phyloP scores from a whole-genome alignment of 129 eudicot genomes.

The Chrysanthemum seticuspe region DNA sequence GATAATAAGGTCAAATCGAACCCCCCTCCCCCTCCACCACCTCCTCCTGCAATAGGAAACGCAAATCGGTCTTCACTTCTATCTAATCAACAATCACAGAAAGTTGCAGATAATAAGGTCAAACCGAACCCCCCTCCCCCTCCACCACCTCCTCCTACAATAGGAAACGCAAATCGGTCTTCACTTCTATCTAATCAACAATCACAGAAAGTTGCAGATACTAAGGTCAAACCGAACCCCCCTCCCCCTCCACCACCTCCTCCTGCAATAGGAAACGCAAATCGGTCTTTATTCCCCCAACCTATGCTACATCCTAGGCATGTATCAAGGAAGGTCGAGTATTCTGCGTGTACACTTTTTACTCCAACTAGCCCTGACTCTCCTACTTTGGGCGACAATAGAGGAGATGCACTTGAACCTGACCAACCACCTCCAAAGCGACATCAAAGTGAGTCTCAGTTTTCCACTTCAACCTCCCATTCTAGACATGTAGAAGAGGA shows the following conservation, averaged over 20 bases:
- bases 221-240: slow-evolving; percentile 9
- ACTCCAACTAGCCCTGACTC: slow-evolving; percentile 29
- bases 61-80: slow-evolving; percentile 16
- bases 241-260: neutral
- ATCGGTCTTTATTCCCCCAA: slow-evolving; percentile 8
- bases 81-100: slow-evolving; percentile 25
- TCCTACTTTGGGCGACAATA: slow-evolving; percentile 32
- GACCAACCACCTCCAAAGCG: slow-evolving; percentile 25
- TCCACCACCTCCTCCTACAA: neutral
- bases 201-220: slow-evolving; percentile 30
- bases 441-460: slow-evolving; percentile 16
- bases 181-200: slow-evolving; percentile 22
- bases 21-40: neutral
- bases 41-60: neutral
- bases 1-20: slow-evolving; percentile 15
- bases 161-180: too few species aligned
- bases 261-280: neutral
- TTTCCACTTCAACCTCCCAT: slow-evolving; percentile 26
- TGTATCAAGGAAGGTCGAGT: slow-evolving; percentile 17
- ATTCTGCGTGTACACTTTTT: slow-evolving; percentile 7
- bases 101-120: slow-evolving; percentile 26
- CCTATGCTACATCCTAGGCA: neutral
- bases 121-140: slow-evolving; percentile 4
- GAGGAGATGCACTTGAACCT: slow-evolving; percentile 23
- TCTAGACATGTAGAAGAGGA: slow-evolving; percentile 24